Conservation (phyloP, 2,329 filamentous ascomycete genomes). For the Neonectria coccinea region DNA sequence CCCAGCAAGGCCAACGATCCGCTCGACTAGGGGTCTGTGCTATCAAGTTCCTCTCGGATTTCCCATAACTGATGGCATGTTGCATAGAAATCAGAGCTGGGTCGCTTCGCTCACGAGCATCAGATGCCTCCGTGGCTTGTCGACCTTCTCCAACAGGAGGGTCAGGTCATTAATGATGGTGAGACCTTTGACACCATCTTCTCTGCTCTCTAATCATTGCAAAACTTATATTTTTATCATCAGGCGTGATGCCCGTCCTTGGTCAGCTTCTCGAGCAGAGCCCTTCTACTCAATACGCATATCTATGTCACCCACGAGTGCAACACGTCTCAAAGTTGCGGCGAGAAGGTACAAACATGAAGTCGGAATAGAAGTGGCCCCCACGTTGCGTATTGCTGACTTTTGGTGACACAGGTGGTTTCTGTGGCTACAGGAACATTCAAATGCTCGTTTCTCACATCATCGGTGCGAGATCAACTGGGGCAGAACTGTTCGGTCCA, state of each 20-base stretch:
- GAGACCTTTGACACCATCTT: slow-evolving; percentile 28
- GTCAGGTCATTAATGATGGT: slow-evolving; percentile 67
- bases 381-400: not conserved
- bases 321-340: slow-evolving; percentile 85
- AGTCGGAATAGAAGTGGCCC: too few species aligned
- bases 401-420: slow-evolving; percentile 71
- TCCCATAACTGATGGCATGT: slow-evolving; percentile 14
- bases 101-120: slow-evolving; percentile 78
- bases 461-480: slow-evolving; percentile 66
- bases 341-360: slow-evolving; percentile 68
- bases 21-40: slow-evolving; percentile 38
- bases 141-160: slow-evolving; percentile 69
- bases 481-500: slow-evolving; percentile 69
- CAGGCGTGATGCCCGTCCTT: slow-evolving; percentile 71
- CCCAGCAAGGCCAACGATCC: slow-evolving; percentile 23
- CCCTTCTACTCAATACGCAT: slow-evolving; percentile 72
- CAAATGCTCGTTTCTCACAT: slow-evolving; percentile 91
- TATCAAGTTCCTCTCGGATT: not conserved
- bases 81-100: slow-evolving; percentile 71
- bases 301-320: slow-evolving; percentile 81
- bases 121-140: slow-evolving; percentile 79
- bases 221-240: slow-evolving; percentile 32
- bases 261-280: slow-evolving; percentile 74
- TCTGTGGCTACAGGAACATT: slow-evolving; percentile 95
- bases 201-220: slow-evolving; percentile 16